A percentile compares a stretch with the other conserved stretches of the same genome.
Evolutionary conservation across 441 rosid species (phyloP).

Genomic region (Mallotus repandus): DNA sequence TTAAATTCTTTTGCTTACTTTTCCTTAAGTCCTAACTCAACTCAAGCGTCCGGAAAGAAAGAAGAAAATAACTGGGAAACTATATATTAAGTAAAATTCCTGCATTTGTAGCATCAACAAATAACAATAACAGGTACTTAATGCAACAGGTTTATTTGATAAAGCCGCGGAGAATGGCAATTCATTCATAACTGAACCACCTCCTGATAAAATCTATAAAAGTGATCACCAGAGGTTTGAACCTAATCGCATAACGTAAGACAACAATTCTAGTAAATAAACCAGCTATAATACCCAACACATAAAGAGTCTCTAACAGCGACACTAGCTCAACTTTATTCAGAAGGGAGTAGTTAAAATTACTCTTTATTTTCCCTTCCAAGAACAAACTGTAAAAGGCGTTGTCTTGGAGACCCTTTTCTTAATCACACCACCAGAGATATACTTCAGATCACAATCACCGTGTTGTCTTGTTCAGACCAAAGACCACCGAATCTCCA

Average conservation of each 20-base stretch:
- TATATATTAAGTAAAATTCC: background rate
- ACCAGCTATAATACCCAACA: constrained; percentile 13
- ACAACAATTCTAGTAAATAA: background rate
- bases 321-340: background rate
- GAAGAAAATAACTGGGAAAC: too few relatives aligned
- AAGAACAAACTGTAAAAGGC: constrained; percentile 53
- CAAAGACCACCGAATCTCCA: constrained; percentile 25
- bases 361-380: constrained; percentile 27
- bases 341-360: constrained; percentile 11
- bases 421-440: background rate
- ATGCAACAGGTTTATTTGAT: constrained; percentile 16
- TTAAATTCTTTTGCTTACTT: too few relatives aligned
- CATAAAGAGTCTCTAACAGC: constrained; percentile 3
- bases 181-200: constrained; percentile 17
- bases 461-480: constrained; percentile 27
- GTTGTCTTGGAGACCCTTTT: constrained; percentile 40
- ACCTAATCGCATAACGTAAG: background rate
- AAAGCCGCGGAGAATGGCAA: background rate
- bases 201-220: constrained; percentile 38
- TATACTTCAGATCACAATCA: constrained; percentile 21
- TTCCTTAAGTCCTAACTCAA: too few relatives aligned
- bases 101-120: background rate
- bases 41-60: too few relatives aligned
- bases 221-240: constrained; percentile 26
- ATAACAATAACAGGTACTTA: background rate